phyloP scores from a whole-genome alignment of 371 early-diverging fungal species.

The Smittium culicis region DNA sequence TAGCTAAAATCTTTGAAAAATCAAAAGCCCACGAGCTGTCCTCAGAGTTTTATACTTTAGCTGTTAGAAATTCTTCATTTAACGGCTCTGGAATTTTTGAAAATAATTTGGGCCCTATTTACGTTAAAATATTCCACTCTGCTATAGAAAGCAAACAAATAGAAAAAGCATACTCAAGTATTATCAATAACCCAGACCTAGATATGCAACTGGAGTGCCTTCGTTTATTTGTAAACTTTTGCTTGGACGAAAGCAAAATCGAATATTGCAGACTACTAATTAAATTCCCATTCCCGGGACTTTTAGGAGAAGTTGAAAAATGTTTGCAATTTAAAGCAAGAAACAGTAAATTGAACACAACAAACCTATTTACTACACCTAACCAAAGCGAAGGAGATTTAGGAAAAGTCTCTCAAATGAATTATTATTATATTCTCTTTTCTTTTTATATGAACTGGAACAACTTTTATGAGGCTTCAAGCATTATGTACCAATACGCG shows the following conservation, averaged over 20 bases:
- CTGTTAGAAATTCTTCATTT: background rate
- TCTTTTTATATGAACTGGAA: slow-evolving; percentile 3
- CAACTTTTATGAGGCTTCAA: background rate
- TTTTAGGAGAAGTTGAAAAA: background rate
- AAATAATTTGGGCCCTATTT: background rate
- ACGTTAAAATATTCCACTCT: background rate
- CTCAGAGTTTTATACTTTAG: background rate
- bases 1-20: background rate
- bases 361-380: background rate
- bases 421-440: background rate
- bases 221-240: background rate
- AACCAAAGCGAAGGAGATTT: background rate
- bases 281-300: background rate
- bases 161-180: slow-evolving; percentile 1
- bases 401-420: background rate
- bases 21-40: background rate
- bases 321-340: background rate
- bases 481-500: background rate
- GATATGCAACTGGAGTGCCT: background rate
- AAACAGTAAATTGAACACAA: background rate
- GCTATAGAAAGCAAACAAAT: background rate
- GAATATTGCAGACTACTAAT: background rate
- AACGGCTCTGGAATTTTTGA: background rate
- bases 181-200: slow-evolving; percentile 2
- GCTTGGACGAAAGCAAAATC: background rate